Conservation (phyloP, 257 asterid species). For the Mentha longifolia region DNA sequence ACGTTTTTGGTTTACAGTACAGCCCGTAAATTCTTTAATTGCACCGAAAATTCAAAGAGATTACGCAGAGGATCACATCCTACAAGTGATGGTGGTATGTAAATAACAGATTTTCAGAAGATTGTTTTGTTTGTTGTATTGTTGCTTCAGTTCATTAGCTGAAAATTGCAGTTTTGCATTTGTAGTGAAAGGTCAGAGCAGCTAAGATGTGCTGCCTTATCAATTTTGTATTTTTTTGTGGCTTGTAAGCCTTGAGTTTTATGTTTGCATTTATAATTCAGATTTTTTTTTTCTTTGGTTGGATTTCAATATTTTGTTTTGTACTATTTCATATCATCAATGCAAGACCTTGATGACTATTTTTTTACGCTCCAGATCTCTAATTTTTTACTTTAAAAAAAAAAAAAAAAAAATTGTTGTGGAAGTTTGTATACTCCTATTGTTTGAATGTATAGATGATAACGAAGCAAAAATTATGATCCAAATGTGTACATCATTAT, state of each 20-base stretch:
- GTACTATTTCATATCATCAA: background rate
- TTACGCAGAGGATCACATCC: background rate
- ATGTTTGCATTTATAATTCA: background rate
- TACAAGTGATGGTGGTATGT: constrained; percentile 18
- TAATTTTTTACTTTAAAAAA: too few relatives aligned
- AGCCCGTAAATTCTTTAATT: constrained; percentile 14
- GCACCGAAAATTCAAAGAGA: background rate
- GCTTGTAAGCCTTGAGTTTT: background rate
- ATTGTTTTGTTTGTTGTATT: background rate
- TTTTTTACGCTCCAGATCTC: background rate
- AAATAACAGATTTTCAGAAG: background rate
- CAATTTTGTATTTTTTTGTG: background rate
- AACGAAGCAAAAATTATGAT: too few relatives aligned
- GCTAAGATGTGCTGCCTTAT: constrained; percentile 6
- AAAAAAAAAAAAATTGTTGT: too few relatives aligned
- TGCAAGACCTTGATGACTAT: background rate
- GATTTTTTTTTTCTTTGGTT: background rate
- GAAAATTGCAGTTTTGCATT: constrained; percentile 20
- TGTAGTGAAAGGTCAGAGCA: constrained; percentile 6
- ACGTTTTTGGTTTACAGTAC: constrained; percentile 1
- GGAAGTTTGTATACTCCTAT: too few relatives aligned
- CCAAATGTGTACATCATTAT: too few relatives aligned
- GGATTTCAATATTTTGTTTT: background rate
- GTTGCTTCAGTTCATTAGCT: constrained; percentile 23
- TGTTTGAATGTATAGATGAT: too few relatives aligned